phyloP scores from a whole-genome alignment of 2,329 filamentous ascomycete genomes.

The Botrytis aclada region DNA sequence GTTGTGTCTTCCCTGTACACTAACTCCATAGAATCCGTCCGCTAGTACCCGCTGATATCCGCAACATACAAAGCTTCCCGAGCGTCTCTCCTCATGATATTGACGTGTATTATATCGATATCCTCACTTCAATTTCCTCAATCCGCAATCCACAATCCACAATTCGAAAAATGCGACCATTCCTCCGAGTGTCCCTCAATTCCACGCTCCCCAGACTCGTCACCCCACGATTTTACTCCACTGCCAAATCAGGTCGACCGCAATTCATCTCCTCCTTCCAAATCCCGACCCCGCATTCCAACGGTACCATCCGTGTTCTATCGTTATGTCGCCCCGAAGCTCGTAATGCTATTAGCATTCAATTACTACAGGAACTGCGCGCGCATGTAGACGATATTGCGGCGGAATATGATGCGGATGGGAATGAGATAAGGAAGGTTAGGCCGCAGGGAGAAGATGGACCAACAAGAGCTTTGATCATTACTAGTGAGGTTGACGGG shows the following conservation, averaged over 20 bases:
- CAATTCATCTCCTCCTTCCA: slow-evolving; percentile 18
- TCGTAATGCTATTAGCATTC: slow-evolving; percentile 85
- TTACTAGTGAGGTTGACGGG: slow-evolving; percentile 80
- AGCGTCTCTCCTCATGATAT: not conserved
- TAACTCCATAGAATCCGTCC: not conserved
- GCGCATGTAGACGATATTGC: slow-evolving; percentile 71
- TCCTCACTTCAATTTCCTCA: not conserved
- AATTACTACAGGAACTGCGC: slow-evolving; percentile 69
- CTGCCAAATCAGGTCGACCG: slow-evolving; percentile 16
- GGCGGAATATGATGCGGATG: slow-evolving; percentile 54
- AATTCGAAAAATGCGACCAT: slow-evolving; percentile 11
- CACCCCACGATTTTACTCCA: slow-evolving; percentile 20
- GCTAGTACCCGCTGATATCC: not conserved
- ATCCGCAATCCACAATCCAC: not conserved
- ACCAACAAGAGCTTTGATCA: slow-evolving; percentile 73
- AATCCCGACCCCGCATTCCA: slow-evolving; percentile 15
- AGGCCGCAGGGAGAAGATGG: slow-evolving; percentile 47
- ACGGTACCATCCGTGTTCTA: slow-evolving; percentile 83
- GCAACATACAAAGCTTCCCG: not conserved
- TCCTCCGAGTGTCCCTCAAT: not conserved
- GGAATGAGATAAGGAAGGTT: slow-evolving; percentile 52
- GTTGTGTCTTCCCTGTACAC: too few species aligned
- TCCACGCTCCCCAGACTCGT: slow-evolving; percentile 20
- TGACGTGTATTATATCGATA: too few species aligned
- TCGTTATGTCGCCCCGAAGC: slow-evolving; percentile 78